Evolutionary conservation across 2,329 filamentous ascomycete genomes (phyloP), one percentile per base, ranked within the genome.

Genomic region (Fusarium irregulare): DNA sequence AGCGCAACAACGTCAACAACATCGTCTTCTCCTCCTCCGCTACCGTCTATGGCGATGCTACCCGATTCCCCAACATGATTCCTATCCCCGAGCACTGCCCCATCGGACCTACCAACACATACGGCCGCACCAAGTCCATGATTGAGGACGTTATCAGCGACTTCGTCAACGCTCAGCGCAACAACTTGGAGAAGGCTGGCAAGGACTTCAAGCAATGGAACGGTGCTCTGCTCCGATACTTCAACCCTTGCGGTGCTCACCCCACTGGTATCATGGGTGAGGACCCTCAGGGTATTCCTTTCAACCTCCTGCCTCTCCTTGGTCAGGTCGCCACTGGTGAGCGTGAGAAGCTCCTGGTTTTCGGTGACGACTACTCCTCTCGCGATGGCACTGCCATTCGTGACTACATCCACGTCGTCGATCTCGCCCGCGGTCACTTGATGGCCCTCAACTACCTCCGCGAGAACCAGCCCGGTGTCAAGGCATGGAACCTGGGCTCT

Each of bases 11-110:
- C 82, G 94, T 99, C 74, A 89, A 89, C 83, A 98, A 97, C 86
- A 96, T 99, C 77, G 96, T 99, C 82, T 99, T 99, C 85, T 98
- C 95, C 66, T 98, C 94, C 68, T 98, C 94, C 2, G 96, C 96
- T 34, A 99, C 97, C 74, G 96, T 99, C 73, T 99, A 99, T 81
- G 96, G 96, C 78, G 97, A 99, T 82, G 96, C 95, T 56, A 98
- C 96, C 47, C 92, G 94, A 79, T 93, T 98, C 83, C 90, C 92
- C 74, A 92, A 97, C 87, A 99, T 99, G 96, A 99, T 99, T 73
- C 96, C 96, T 71, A 99, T 99, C 78, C 96, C 96, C 54, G 96
- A 99, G 84, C 86, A 93, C 82, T 99, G 96, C 87, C 96, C 97
- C 65, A 93, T 97, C 69, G 95, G 94, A 54, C 93, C 96, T 16